Evolutionary conservation across 495 filamentous ascomycete genomes (phyloP), one percentile per base, ranked within the genome.

Genomic region (Astrothelium subdiscretum): DNA sequence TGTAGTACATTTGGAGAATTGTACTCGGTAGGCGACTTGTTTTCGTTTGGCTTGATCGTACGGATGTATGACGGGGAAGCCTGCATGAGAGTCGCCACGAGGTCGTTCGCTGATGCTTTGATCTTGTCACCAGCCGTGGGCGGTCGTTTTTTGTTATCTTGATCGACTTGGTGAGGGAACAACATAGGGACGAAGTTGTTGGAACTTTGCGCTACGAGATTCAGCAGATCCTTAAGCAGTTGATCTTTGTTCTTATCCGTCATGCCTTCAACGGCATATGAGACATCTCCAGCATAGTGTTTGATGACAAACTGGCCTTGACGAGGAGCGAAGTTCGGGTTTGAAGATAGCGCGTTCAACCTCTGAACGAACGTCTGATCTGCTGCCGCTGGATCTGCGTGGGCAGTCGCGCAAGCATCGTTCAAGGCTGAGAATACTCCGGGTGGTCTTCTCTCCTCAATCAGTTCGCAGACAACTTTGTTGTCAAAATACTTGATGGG

Each of bases 181-280:
- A 99, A 68, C 0, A 80, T 82, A 67, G 92, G 92, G 31, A 97
- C 75, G 68, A 97, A 97, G 20, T 75, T 72, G 75, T 97, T 99
- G 59, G 81, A 79, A 71, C 90, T 95, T 67, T 83, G 83, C 59
- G 86, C 87, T 67, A 95, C 87, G 43, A 99, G 80, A 69, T 91
- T 92, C 59, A 97, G 81, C 32, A 99, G 75, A 67, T 96, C 95
- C 77, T 97, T 99, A 57, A 97, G 77, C 57, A 99, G 79, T 71
- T 94, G 90, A 69, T 99, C 95, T 80, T 97, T 99, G 80, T 97
- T 99, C 80, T 97, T 99, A 70, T 99, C 95, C 2, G 95, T 99
- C 83, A 99, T 99, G 59, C 95, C 95, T 42, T 94, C 88, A 29
- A 99, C 84, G 18, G 88, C 87, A 74, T 99, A 99, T 69, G 84